Evolutionary conservation across 495 filamentous ascomycete genomes (phyloP), one percentile per base, ranked within the genome.

Genomic region (Pseudotulostoma volvatum): DNA sequence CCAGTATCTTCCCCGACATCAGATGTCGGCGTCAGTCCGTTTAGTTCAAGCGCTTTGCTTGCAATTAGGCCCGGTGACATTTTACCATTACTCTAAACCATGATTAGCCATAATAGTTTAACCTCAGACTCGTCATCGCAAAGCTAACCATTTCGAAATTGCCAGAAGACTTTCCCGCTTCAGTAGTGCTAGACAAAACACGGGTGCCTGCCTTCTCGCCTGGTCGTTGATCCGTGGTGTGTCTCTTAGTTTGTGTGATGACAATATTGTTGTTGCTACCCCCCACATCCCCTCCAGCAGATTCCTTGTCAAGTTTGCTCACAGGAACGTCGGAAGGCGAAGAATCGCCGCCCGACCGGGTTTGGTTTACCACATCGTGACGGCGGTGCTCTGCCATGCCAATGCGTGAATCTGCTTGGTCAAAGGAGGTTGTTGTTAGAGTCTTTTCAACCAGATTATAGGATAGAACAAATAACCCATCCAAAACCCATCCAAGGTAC

Each of bases 321-420:
- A 68, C 75, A 77, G 70, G 62, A 70, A 69, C 75, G 71, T 74
- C 77, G 73, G 74, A 74, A 64, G 70, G 70, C 74, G 73, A 75
- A 60, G 58, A 52, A 54, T 73, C 73, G 73, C 76, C 73, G 68
- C 74, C 71, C 77, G 76, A 80, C 77, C 64, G 66, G 65, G 68
- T 69, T 73, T 76, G 64, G 67, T 77, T 71, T 79, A 80, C 76
- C 77, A 81, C 77, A 81, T 81, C 71, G 65, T 76, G 74, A 67
- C 57, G 63, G 56, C 57, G 71, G 71, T 74, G 73, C 75, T 81
- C 76, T 80, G 77, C 77, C 77, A 81, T 81, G 79, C 79, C 77
- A 81, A 77, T 67, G 57, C 66, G 63, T 58, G 71, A 60, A 55
- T 64, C 76, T 80, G 63, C 49, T 43, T 23, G 41, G 37, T 35